Evolutionary conservation across 148 eudicot genomes (phyloP).

Genomic region (Spergularia bocconei): DNA sequence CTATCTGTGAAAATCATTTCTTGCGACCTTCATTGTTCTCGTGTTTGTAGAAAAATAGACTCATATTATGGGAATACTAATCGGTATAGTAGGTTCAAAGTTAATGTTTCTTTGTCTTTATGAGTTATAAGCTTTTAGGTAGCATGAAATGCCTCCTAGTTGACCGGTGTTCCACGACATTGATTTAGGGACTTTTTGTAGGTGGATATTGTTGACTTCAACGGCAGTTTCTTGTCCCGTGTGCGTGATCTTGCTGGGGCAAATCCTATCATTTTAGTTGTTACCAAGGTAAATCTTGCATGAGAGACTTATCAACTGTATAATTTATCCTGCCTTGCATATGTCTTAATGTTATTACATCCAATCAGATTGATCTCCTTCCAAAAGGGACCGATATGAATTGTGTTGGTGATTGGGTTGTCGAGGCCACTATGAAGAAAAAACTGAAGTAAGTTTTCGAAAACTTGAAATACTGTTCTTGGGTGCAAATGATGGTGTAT

Average conservation of each 20-base stretch:
- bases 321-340: slow-evolving; percentile 8
- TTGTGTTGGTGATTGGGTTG: slow-evolving; percentile 95
- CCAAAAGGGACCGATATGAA: slow-evolving; percentile 92
- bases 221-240: slow-evolving; percentile 88
- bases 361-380: slow-evolving; percentile 88
- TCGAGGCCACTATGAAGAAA: slow-evolving; percentile 81
- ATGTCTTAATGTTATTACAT: slow-evolving; percentile 12
- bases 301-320: not conserved
- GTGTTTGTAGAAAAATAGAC: not conserved
- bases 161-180: not conserved
- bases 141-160: not conserved
- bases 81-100: not conserved
- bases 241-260: slow-evolving; percentile 96
- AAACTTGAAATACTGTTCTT: not conserved
- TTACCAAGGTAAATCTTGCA: slow-evolving; percentile 67
- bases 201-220: slow-evolving; percentile 97
- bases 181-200: slow-evolving; percentile 26
- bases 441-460: slow-evolving; percentile 72
- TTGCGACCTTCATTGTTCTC: slow-evolving; percentile 4
- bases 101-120: not conserved
- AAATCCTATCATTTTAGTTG: slow-evolving; percentile 89
- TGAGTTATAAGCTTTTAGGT: not conserved
- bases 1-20: not conserved
- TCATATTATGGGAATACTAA: no score
- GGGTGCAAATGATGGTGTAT: not conserved